A percentile compares a stretch with the other conserved stretches of the same genome.
These are phyloP conservation scores for Talaromyces islandicus DNA, from an alignment of 2,329 filamentous ascomycete species.

Conservation along the genomic window DNA sequence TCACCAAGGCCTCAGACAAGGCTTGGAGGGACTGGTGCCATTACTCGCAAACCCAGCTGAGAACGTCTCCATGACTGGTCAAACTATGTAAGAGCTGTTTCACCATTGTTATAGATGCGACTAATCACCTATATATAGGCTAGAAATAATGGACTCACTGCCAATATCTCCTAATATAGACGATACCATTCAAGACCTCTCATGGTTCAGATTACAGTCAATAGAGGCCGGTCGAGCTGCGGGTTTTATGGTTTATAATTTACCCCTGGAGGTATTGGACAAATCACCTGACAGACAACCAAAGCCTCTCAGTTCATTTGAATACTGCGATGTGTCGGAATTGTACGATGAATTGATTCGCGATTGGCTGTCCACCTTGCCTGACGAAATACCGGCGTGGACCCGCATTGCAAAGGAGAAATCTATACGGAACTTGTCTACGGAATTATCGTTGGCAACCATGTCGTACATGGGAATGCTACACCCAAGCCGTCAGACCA, in stretches of 20 bases:
- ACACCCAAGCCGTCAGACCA: neutral
- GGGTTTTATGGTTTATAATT: slow-evolving; percentile 13
- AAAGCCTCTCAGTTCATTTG: slow-evolving; percentile 11
- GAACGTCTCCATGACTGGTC: slow-evolving; percentile 12
- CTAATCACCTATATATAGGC: slow-evolving; percentile 17
- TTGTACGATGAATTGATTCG: slow-evolving; percentile 32
- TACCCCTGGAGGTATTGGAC: slow-evolving; percentile 14
- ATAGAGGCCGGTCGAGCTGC: neutral
- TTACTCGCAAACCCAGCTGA: slow-evolving; percentile 4
- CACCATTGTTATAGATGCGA: neutral
- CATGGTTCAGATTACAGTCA: slow-evolving; percentile 19
- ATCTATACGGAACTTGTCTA: slow-evolving; percentile 28
- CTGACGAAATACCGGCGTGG: slow-evolving; percentile 26
- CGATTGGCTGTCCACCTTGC: slow-evolving; percentile 30
- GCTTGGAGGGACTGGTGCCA: slow-evolving; percentile 16
- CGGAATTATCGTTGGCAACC: slow-evolving; percentile 31
- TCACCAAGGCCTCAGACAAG: slow-evolving; percentile 17
- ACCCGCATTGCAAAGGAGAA: slow-evolving; percentile 35
- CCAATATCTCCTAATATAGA: slow-evolving; percentile 32
- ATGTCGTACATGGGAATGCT: slow-evolving; percentile 17
- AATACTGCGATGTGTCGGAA: slow-evolving; percentile 16
- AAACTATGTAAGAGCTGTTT: slow-evolving; percentile 24
- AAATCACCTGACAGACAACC: neutral
- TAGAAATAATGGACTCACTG: slow-evolving; percentile 24
- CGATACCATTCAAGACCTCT: slow-evolving; percentile 24